Conservation (phyloP, 495 filamentous ascomycete genomes). For the Tricharina praecox region DNA sequence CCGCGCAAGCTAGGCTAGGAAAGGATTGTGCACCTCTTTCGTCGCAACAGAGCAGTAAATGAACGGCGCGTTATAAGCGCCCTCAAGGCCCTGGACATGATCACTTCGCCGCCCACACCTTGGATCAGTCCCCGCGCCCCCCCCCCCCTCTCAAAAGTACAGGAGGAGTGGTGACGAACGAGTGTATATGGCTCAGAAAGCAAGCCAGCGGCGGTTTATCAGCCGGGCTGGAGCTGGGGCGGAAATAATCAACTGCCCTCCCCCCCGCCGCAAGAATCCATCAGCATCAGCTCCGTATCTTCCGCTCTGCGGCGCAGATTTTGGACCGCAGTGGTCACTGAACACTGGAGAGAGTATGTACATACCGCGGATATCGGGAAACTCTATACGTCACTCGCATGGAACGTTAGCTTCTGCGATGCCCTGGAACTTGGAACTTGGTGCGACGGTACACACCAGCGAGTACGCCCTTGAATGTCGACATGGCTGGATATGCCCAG, state of each 20-base stretch:
- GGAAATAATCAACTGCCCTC: constrained; percentile 67
- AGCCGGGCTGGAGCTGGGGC: constrained; percentile 33
- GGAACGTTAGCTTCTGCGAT: constrained; percentile 5
- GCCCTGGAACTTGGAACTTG: constrained; percentile 12
- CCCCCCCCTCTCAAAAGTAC: no score
- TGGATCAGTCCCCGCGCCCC: no score
- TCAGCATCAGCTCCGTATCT: no score
- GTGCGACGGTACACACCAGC: constrained; percentile 30
- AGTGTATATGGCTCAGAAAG: constrained; percentile 82
- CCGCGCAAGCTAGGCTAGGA: constrained; percentile 66
- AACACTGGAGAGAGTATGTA: neutral
- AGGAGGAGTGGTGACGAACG: no score
- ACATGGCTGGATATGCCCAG: no score
- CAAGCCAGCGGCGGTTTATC: constrained; percentile 55
- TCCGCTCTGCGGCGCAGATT: no score
- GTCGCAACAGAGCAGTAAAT: constrained; percentile 81
- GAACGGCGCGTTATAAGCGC: constrained; percentile 12
- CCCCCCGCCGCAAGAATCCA: no score
- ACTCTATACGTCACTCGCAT: constrained; percentile 33
- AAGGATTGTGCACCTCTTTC: constrained; percentile 58
- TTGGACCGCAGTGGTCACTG: neutral
- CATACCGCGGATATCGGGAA: constrained; percentile 50
- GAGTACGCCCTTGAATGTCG: constrained; percentile 62
- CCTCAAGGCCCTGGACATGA: constrained; percentile 68
- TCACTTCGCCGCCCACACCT: no score